Evolutionary conservation across 2,329 filamentous ascomycete genomes (phyloP), one percentile per base, ranked within the genome.

Genomic region (Exserohilum rostratum): DNA sequence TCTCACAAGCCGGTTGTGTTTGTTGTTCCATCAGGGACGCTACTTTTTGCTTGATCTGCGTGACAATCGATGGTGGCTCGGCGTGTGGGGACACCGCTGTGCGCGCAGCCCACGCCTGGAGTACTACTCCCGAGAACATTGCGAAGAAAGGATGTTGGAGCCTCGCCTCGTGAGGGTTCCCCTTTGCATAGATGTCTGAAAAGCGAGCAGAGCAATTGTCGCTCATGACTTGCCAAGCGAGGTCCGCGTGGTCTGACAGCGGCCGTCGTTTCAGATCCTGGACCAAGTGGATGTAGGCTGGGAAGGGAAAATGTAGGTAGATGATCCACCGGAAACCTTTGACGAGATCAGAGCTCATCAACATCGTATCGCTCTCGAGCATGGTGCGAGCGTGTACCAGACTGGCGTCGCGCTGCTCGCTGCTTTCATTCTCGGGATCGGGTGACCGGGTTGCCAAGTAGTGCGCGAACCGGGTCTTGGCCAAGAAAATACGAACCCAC

Each of bases 61-160:
- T 29, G 2, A 62, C 50, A 44, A 62, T 53, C 33, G 31, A 18
- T 6, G 61, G 61, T 20, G 53, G 50, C 18, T 48, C 57, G 1
- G 25, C 27, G 3, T 33, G 35, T 15, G 25, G 39, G n/a, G 44
- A 38, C 10, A 51, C 57, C 5, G 53, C 50, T 46, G 65, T 50
- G 15, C 62, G 54, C 5, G 59, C 60, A 3, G 55, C n/a, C 65
- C 62, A 68, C 1, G 64, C 85, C 63, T 85, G 87, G 53, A 88
- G 72, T 35, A 89, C 83, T 15, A 84, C 78, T 17, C 77, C 77
- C 1, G 82, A 82, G 57, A 89, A 85, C 0, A 76, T 59, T 15
- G 61, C 64, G 42, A 69, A 71, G 18, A 77, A 64, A 5, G 66
- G 60, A 44, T 65, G 64, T 1, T 63, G 57, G 5, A 37, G 37